Evolutionary conservation across 805 yeast genomes (phyloP).

Genomic region (Yamadazyma tumulicola): DNA sequence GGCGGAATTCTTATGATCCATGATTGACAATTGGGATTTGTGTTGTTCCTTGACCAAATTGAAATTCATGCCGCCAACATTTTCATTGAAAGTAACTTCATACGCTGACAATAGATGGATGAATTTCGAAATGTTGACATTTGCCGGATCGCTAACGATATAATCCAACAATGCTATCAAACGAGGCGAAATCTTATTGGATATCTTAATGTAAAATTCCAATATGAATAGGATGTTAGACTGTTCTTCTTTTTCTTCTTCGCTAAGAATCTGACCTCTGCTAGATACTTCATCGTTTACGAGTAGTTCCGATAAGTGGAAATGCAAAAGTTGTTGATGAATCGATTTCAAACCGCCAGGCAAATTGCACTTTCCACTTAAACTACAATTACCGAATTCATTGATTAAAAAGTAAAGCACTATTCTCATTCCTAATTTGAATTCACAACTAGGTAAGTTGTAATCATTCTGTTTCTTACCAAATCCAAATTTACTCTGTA

Average conservation of each 20-base stretch:
- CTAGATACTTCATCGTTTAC: too few relatives aligned
- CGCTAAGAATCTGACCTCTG: conserved; percentile 1
- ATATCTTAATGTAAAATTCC: conserved; percentile 26
- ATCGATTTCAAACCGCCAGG: too few relatives aligned
- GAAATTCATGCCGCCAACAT: neutral
- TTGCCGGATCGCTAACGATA: neutral
- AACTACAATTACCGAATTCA: conserved; percentile 44
- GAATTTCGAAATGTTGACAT: neutral
- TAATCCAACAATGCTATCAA: conserved; percentile 13
- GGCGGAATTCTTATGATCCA: neutral
- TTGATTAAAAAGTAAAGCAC: conserved; percentile 50
- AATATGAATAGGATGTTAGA: conserved; percentile 17
- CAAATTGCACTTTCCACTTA: conserved; percentile 48
- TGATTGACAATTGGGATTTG: neutral
- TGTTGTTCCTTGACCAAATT: neutral
- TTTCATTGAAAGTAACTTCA: neutral
- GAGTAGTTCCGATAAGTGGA: too few relatives aligned
- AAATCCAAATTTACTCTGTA: conserved; percentile 1
- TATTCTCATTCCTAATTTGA: conserved; percentile 53
- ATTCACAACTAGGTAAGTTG: conserved; percentile 13
- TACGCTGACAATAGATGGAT: neutral
- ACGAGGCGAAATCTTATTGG: conserved; percentile 20
- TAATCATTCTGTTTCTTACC: neutral
- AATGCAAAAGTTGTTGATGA: too few relatives aligned
- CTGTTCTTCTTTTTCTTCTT: neutral